Percentiles rank a stretch among this genome's conserved stretches.
These are phyloP conservation scores for Spergularia azorica DNA, from an alignment of 179 eudicot species.

Conservation along the genomic window DNA sequence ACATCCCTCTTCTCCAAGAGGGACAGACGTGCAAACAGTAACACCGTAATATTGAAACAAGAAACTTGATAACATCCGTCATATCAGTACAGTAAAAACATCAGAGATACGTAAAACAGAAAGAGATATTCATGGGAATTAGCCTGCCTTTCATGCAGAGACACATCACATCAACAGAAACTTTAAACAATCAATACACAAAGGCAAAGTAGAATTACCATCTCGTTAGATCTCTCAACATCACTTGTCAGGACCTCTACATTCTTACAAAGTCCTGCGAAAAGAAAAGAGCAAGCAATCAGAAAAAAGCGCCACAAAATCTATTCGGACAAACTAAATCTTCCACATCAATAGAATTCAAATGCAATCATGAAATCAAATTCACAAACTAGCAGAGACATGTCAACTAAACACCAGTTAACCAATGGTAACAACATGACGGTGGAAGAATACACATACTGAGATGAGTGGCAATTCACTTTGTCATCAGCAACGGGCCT, in stretches of 20 bases:
- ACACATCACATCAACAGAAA: background rate
- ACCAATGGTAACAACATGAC: too few species aligned
- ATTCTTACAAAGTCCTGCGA: slow-evolving; percentile 72
- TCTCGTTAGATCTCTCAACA: slow-evolving; percentile 87
- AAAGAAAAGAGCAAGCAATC: slow-evolving; percentile 11
- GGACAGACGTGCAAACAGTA: background rate
- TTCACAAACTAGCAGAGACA: too few species aligned
- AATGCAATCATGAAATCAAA: background rate
- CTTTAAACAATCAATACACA: background rate
- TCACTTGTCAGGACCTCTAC: slow-evolving; percentile 76
- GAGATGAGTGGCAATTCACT: too few species aligned
- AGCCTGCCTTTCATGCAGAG: background rate
- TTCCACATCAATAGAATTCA: too few species aligned
- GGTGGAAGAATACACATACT: too few species aligned
- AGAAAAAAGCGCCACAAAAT: background rate
- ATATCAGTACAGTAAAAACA: too few species aligned
- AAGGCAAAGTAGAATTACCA: slow-evolving; percentile 46
- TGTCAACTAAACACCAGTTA: too few species aligned
- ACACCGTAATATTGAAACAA: background rate
- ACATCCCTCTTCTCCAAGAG: background rate
- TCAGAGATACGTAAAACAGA: background rate
- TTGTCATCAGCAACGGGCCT: too few species aligned
- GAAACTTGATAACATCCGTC: background rate
- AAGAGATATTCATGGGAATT: background rate
- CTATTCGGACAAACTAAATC: too few species aligned